phyloP scores from a whole-genome alignment of 768 basidiomycete species.

The Lactifluus echinatus region DNA sequence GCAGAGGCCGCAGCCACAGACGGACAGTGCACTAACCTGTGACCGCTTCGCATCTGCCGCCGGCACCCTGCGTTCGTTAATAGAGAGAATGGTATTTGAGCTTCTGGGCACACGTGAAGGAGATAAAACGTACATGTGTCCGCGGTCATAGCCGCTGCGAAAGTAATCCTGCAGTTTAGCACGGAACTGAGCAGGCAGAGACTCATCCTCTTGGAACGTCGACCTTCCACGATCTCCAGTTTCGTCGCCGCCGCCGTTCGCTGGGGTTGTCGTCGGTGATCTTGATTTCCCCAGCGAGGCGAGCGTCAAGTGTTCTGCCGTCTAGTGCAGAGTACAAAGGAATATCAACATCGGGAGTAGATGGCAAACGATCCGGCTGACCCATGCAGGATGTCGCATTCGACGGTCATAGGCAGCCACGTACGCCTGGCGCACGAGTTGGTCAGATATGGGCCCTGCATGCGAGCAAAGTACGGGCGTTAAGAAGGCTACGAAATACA shows the following conservation, averaged over 20 bases:
- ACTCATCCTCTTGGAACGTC: slow-evolving; percentile 74
- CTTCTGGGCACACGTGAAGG: no score
- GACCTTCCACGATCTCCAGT: slow-evolving; percentile 67
- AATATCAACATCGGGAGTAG: no score
- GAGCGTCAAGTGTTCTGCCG: slow-evolving; percentile 88
- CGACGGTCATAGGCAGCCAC: slow-evolving; percentile 86
- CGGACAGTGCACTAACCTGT: slow-evolving; percentile 48
- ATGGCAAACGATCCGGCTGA: no score
- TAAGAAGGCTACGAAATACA: no score
- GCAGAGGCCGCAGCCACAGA: neutral
- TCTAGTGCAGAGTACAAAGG: slow-evolving; percentile 49
- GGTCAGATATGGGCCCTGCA: slow-evolving; percentile 78
- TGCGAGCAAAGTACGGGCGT: no score
- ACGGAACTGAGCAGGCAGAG: slow-evolving; percentile 68
- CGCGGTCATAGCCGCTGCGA: slow-evolving; percentile 88
- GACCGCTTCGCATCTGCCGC: slow-evolving; percentile 92
- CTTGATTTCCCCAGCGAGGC: slow-evolving; percentile 54
- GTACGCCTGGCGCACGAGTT: slow-evolving; percentile 74
- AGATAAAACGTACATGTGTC: slow-evolving; percentile 77
- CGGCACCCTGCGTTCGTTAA: slow-evolving; percentile 64
- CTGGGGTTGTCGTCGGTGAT: slow-evolving; percentile 25
- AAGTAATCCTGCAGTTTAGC: slow-evolving; percentile 86
- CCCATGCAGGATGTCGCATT: slow-evolving; percentile 90
- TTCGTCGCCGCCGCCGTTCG: slow-evolving; percentile 29
- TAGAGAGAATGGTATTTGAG: no score